phyloP scores from a whole-genome alignment of 1,139 yeast genomes.

The Chernovozyma sophiae-reginae region DNA sequence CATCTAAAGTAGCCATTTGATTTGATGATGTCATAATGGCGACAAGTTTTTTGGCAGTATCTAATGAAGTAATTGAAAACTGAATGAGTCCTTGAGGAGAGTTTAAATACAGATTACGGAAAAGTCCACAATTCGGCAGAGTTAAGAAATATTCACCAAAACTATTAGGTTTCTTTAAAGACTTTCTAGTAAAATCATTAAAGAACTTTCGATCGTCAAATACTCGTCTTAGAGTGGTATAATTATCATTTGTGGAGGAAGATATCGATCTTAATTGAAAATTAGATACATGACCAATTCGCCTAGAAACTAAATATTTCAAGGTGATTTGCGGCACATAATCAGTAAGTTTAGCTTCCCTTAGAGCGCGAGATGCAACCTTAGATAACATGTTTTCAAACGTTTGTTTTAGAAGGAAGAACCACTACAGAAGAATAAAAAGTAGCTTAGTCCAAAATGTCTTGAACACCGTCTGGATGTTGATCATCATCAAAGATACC shows the following conservation, averaged over 20 bases:
- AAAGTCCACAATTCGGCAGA: conserved; percentile 49
- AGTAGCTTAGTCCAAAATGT: too few relatives aligned
- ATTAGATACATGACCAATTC: too few relatives aligned
- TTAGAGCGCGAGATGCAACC: too few relatives aligned
- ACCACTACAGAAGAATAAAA: too few relatives aligned
- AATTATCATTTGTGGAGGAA: conserved; percentile 1
- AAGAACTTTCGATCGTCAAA: conserved; percentile 48
- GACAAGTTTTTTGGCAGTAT: conserved; percentile 60
- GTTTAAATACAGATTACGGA: conserved; percentile 63
- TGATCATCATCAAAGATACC: too few relatives aligned
- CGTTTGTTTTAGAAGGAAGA: too few relatives aligned
- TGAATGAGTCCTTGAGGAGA: conserved; percentile 67
- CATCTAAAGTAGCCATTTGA: conserved; percentile 29
- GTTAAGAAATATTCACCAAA: neutral
- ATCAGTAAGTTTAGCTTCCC: too few relatives aligned
- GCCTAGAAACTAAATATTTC: too few relatives aligned
- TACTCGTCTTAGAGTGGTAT: conserved; percentile 14
- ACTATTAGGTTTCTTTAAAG: neutral
- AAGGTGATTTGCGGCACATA: too few relatives aligned
- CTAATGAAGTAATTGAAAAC: conserved; percentile 63
- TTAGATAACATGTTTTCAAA: too few relatives aligned
- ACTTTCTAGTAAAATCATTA: conserved; percentile 25
- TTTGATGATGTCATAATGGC: conserved; percentile 40
- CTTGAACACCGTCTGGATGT: too few relatives aligned
- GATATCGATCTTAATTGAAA: neutral